phyloP scores from a whole-genome alignment of 345 rosid species.

The Eucalyptus cloeziana region DNA sequence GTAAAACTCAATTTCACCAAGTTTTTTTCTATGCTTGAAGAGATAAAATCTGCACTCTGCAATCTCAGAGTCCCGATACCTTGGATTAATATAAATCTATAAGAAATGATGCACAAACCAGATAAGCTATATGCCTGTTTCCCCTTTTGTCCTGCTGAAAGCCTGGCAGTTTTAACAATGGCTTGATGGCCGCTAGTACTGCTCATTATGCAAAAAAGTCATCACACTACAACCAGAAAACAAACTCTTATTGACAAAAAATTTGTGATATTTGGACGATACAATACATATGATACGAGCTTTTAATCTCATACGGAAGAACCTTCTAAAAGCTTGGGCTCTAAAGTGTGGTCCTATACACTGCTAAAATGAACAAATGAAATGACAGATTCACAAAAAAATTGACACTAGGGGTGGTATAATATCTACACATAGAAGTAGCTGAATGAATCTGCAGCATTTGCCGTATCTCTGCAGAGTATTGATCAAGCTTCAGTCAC shows the following conservation, averaged over 20 bases:
- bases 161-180: background rate
- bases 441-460: conserved; percentile 41
- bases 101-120: background rate
- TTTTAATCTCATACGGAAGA: too few species aligned
- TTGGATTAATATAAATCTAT: background rate
- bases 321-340: background rate
- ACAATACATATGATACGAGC: too few species aligned
- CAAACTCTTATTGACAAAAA: background rate
- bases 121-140: background rate
- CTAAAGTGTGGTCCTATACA: background rate
- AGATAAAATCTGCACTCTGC: background rate
- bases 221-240: background rate
- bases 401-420: background rate
- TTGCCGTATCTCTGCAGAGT: conserved; percentile 72
- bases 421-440: conserved; percentile 53
- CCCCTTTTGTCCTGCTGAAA: background rate
- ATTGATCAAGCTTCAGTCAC: conserved; percentile 92
- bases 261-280: background rate
- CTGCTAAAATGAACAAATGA: background rate
- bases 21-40: too few species aligned
- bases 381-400: background rate
- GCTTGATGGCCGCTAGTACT: background rate
- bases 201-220: background rate
- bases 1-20: too few species aligned
- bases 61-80: background rate